Percentiles rank a stretch among this genome's conserved stretches.
Evolutionary conservation across 768 basidiomycete species (phyloP).

Genomic region (Hericium alpestre): DNA sequence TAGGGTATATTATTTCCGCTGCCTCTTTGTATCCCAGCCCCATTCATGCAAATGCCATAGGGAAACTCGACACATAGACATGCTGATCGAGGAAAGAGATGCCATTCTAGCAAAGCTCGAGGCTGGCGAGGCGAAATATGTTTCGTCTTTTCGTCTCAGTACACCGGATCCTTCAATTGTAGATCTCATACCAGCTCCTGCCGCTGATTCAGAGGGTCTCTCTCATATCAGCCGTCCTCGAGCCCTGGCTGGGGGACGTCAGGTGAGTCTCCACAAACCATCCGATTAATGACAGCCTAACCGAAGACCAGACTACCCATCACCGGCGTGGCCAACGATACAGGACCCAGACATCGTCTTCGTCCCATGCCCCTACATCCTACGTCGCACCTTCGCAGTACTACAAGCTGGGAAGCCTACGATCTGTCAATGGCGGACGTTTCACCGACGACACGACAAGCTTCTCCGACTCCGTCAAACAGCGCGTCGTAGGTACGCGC

Average conservation of each 20-base stretch:
- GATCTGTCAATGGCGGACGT: constrained; percentile 49
- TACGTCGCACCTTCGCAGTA: constrained; percentile 75
- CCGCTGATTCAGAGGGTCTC: constrained; percentile 27
- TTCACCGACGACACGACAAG: constrained; percentile 39
- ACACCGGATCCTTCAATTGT: constrained; percentile 65
- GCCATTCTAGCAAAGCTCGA: constrained; percentile 71
- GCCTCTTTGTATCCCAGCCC: background rate
- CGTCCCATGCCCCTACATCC: constrained; percentile 64
- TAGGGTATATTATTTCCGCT: constrained; percentile 39
- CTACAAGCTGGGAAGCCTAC: constrained; percentile 59
- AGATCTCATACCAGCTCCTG: constrained; percentile 33
- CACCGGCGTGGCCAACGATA: constrained; percentile 41
- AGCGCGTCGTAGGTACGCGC: constrained; percentile 53
- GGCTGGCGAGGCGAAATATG: constrained; percentile 70
- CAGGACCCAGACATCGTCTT: constrained; percentile 50
- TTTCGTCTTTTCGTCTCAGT: constrained; percentile 60
- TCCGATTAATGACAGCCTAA: background rate
- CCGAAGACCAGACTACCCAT: constrained; percentile 22
- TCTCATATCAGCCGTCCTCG: constrained; percentile 63
- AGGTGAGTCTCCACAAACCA: constrained; percentile 11
- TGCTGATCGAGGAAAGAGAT: constrained; percentile 67
- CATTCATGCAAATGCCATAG: constrained; percentile 25
- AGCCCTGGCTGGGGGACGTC: constrained; percentile 29
- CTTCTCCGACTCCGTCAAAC: constrained; percentile 48
- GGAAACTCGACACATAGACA: constrained; percentile 55